Percentiles rank a stretch among this genome's conserved stretches.
phyloP scores from a whole-genome alignment of 495 filamentous ascomycete genomes.

The Amphirosellinia nigrospora region DNA sequence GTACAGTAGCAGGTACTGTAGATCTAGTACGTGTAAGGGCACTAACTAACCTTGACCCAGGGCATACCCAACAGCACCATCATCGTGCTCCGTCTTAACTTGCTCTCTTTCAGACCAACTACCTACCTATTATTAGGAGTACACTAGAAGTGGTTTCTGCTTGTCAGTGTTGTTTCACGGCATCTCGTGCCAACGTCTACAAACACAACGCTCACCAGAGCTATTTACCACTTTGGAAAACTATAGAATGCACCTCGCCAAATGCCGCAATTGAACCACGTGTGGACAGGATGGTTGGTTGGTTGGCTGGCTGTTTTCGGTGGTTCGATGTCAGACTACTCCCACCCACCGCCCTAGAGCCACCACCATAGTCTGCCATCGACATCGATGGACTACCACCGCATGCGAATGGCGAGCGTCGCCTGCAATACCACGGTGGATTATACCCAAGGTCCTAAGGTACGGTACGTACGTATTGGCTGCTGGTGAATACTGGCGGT shows the following conservation, averaged over 20 bases:
- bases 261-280: constrained; percentile 27
- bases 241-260: constrained; percentile 18
- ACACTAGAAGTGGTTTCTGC: neutral
- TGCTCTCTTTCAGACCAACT: neutral
- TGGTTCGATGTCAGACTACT: constrained; percentile 27
- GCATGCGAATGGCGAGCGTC: constrained; percentile 6
- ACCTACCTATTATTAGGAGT: constrained; percentile 14
- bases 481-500: neutral
- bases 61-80: neutral
- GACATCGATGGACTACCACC: neutral
- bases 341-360: neutral
- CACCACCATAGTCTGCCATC: too few relatives aligned
- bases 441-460: too few relatives aligned
- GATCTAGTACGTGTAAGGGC: constrained; percentile 8
- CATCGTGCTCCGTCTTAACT: constrained; percentile 11
- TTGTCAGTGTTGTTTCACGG: constrained; percentile 11
- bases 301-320: constrained; percentile 1
- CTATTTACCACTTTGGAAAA: constrained; percentile 5
- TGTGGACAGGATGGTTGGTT: constrained; percentile 13
- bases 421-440: constrained; percentile 17
- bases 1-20: neutral
- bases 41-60: constrained; percentile 8
- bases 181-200: constrained; percentile 13
- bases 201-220: neutral
- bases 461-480: neutral